phyloP scores from a whole-genome alignment of 768 basidiomycete species.

The Lanmaoa rubissima region DNA sequence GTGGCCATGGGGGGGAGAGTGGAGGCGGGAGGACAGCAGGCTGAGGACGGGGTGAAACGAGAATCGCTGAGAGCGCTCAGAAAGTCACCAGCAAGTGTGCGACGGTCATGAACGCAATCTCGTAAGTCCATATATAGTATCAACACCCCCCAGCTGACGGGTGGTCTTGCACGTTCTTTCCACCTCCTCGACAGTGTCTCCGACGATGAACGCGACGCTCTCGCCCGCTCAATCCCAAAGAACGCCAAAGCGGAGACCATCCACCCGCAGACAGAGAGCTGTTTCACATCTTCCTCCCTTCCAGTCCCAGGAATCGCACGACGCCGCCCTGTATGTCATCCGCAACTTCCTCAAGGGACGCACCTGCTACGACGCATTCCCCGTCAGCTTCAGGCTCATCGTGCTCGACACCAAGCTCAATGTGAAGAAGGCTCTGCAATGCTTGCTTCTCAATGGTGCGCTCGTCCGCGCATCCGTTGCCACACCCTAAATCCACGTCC shows the following conservation, averaged over 20 bases:
- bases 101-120: constrained; percentile 19
- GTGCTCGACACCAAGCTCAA: constrained; percentile 95
- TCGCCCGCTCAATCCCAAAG: constrained; percentile 51
- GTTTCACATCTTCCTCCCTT: constrained; percentile 55
- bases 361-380: constrained; percentile 94
- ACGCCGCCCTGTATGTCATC: constrained; percentile 66
- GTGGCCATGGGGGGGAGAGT: constrained; percentile 1
- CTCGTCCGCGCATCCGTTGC: not conserved
- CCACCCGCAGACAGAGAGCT: constrained; percentile 55
- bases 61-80: not conserved
- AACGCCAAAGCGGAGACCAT: constrained; percentile 50
- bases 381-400: constrained; percentile 94
- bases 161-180: constrained; percentile 5
- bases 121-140: constrained; percentile 11
- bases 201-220: constrained; percentile 46
- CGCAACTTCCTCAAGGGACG: constrained; percentile 80
- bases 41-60: not conserved
- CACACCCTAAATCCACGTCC: not conserved
- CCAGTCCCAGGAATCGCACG: constrained; percentile 60
- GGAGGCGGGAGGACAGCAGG: no score
- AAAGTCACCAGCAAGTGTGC: no score
- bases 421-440: constrained; percentile 92
- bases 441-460: constrained; percentile 75
- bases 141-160: constrained; percentile 9
- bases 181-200: constrained; percentile 1